phyloP scores from a whole-genome alignment of 805 yeast genomes.

The Sugiyamaella smithiae region DNA sequence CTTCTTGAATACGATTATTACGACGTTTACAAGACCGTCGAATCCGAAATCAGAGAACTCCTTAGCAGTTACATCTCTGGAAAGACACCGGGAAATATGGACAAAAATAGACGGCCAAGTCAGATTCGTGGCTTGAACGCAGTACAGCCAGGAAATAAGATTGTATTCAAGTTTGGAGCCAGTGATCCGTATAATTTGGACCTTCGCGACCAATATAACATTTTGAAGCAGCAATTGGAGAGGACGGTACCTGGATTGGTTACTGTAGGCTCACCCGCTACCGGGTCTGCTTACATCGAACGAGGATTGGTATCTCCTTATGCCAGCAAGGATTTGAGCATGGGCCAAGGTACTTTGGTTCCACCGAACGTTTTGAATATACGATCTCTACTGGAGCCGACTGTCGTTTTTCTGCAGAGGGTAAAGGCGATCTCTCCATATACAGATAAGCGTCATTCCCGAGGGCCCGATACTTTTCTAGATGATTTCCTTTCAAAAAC shows the following conservation, averaged over 20 bases:
- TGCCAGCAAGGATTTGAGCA: slow-evolving; percentile 57
- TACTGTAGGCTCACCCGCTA: slow-evolving; percentile 32
- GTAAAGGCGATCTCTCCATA: slow-evolving; percentile 42
- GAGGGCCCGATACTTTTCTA: slow-evolving; percentile 43
- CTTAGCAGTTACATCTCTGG: slow-evolving; percentile 37
- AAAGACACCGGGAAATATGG: background rate
- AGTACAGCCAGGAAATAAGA: slow-evolving; percentile 6
- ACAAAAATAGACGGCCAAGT: slow-evolving; percentile 2
- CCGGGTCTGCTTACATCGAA: background rate
- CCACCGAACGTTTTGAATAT: slow-evolving; percentile 74
- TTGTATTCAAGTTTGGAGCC: slow-evolving; percentile 29
- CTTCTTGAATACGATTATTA: slow-evolving; percentile 36
- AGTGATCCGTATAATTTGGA: slow-evolving; percentile 31
- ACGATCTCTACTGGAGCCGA: slow-evolving; percentile 71
- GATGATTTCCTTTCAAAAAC: slow-evolving; percentile 59
- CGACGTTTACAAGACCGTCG: slow-evolving; percentile 45
- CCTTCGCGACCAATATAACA: slow-evolving; percentile 32
- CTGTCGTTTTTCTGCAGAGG: slow-evolving; percentile 65
- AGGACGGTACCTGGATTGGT: slow-evolving; percentile 71
- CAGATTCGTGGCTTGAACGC: slow-evolving; percentile 1
- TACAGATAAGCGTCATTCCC: slow-evolving; percentile 24
- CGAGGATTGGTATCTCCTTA: slow-evolving; percentile 33
- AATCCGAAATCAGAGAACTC: slow-evolving; percentile 41
- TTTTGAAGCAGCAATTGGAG: slow-evolving; percentile 47
- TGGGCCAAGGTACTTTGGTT: slow-evolving; percentile 62